Percentiles rank a stretch among this genome's conserved stretches.
Evolutionary conservation across 495 filamentous ascomycete species (phyloP).

Genomic region (Penicillium malachiteum): DNA sequence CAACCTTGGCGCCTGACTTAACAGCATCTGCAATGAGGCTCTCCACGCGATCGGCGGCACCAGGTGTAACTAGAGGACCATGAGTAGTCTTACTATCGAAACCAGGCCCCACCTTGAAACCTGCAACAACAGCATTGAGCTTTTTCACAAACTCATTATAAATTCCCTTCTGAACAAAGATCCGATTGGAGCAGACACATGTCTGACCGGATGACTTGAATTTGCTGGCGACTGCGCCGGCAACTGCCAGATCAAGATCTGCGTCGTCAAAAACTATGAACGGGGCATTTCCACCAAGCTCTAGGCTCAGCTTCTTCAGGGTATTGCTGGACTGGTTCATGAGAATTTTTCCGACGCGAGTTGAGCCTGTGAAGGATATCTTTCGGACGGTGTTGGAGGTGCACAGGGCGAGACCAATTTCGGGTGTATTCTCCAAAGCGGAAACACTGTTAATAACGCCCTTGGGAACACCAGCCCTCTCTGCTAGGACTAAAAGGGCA

Average conservation of each 20-base stretch:
- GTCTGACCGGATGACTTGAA: conserved; percentile 6
- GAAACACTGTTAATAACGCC: conserved; percentile 53
- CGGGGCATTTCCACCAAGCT: conserved; percentile 54
- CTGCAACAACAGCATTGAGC: conserved; percentile 36
- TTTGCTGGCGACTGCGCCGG: conserved; percentile 1
- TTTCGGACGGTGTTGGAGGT: conserved; percentile 40
- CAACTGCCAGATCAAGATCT: conserved; percentile 41
- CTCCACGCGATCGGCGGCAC: conserved; percentile 65
- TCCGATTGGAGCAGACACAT: conserved; percentile 8
- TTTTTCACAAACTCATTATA: conserved; percentile 53
- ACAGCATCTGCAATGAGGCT: conserved; percentile 67
- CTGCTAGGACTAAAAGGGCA: conserved; percentile 45
- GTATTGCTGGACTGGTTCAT: conserved; percentile 44
- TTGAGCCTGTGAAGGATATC: conserved; percentile 54
- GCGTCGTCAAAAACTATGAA: conserved; percentile 57
- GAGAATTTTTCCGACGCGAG: conserved; percentile 48
- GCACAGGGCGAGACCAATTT: conserved; percentile 42
- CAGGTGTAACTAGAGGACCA: conserved; percentile 70
- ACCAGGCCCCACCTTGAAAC: conserved; percentile 67
- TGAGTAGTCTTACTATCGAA: conserved; percentile 63
- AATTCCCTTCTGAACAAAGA: not conserved
- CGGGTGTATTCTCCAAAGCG: conserved; percentile 44
- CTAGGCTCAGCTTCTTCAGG: conserved; percentile 51
- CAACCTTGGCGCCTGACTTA: not conserved
- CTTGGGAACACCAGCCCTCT: conserved; percentile 47